phyloP scores from a whole-genome alignment of 306 rosid species.

The Vicia villosa region DNA sequence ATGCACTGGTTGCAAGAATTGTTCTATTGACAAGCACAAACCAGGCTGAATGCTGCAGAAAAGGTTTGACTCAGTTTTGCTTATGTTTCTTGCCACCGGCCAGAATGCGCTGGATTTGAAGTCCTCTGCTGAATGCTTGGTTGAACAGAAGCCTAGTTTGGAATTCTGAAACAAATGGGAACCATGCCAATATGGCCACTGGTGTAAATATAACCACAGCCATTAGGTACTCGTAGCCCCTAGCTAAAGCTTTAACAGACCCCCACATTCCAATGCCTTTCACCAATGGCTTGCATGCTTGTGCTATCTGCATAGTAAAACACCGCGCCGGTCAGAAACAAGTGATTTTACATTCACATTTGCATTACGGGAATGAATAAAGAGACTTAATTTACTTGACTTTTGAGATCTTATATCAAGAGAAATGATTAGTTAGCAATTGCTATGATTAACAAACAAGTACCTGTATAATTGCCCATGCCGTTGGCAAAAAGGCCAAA shows the following conservation, averaged over 20 bases:
- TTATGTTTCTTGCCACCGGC: slow-evolving; percentile 94
- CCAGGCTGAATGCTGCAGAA: slow-evolving; percentile 3
- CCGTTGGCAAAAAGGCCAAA: slow-evolving; percentile 89
- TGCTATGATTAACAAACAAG: slow-evolving; percentile 26
- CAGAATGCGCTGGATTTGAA: slow-evolving; percentile 90
- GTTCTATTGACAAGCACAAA: slow-evolving; percentile 5
- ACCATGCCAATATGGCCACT: slow-evolving; percentile 87
- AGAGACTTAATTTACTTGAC: too few relatives aligned
- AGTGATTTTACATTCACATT: slow-evolving; percentile 15
- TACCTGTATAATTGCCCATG: slow-evolving; percentile 92
- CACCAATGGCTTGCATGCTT: slow-evolving; percentile 71
- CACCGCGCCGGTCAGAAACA: slow-evolving; percentile 31
- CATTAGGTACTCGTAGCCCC: slow-evolving; percentile 92
- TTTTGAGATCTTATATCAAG: too few relatives aligned
- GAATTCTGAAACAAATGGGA: slow-evolving; percentile 95
- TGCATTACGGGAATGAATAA: slow-evolving; percentile 9
- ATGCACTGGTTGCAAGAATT: slow-evolving; percentile 15
- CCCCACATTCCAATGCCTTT: slow-evolving; percentile 91
- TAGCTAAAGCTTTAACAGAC: slow-evolving; percentile 79
- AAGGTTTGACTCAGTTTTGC: slow-evolving; percentile 30
- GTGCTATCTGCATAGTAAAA: slow-evolving; percentile 66
- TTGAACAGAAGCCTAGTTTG: slow-evolving; percentile 91
- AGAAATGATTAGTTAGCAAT: too few relatives aligned
- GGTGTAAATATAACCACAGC: slow-evolving; percentile 77
- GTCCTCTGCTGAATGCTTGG: slow-evolving; percentile 99